Base-by-base conservation (phyloP, 257 asterid genomes). In the Solanum arcanum region DNA sequence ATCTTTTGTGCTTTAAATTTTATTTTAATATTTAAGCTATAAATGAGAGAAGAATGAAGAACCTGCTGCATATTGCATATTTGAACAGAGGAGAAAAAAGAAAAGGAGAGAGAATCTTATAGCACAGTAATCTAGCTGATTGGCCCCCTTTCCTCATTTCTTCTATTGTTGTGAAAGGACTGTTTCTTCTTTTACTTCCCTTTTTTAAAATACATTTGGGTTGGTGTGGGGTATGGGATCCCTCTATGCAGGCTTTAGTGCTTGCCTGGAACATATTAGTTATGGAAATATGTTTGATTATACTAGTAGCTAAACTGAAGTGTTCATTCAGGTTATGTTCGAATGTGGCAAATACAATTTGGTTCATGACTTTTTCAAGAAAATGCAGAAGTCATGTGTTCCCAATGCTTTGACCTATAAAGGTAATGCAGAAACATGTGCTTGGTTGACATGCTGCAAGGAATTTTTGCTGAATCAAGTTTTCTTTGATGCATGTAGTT, bases 351-450 rank as follows among this genome's bases (percentile, higher is more conserved):
- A 93, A 92, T 94, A 95, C 89, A 90, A 95, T 92, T 89, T 94
- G 92, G 99, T 97, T 56, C 98, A 97, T 92, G 99, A 95, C 47
- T 94, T 95, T 88, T 97, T 97, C 92, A 91, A 90, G 92, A 97
- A 94, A 90, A 93, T 94, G 88, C 95, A 92, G 91, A 97, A 93
- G 88, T 92, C 96, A 39, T 90, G 89, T 75, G 88, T 94, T 83
- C 98, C 98, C 85, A 97, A 94, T 93, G 97, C 98, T 84, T 90
- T 95, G 81, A 94, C 95, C 68, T 97, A 95, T 90, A 97, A 93
- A 94, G 99, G 98, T 97, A 86, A 89, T 35, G 29, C 83, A 21
- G 46, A 72, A 83, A 83, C 66, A 27, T 83, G 47, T 44, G 82
- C 59, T 46, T 20, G 64, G 87, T 84, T 86, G 21, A 88, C 64